Evolutionary conservation across 2,329 filamentous ascomycete genomes (phyloP), one percentile per base, ranked within the genome.

Genomic region (Rachicladosporium sp.): DNA sequence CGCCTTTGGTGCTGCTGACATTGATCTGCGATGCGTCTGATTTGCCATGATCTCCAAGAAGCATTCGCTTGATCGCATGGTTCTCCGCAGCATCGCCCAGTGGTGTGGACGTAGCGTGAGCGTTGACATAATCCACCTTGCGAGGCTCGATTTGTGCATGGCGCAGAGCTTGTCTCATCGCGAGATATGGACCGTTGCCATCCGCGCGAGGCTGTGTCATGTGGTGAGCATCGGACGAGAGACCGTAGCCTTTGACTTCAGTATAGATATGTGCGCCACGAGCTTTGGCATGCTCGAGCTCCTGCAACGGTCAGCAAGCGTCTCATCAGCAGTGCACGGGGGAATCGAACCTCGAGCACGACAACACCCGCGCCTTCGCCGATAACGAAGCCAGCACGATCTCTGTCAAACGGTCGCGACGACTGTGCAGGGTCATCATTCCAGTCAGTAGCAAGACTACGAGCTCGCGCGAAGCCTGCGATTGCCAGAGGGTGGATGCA

Each of bases 401-500:
- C 71, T 33, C 68, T 69, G 62, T 98, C 91, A 53, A 98, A 98
- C 0, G 91, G 91, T 7, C 91, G 73, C 23, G 87, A 94, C 36
- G 87, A 78, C 35, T 73, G 67, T 2, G 66, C 50, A 0, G 89
- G 87, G 7, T 70, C 60, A 43, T 82, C 66, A 54, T 95, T 95
- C 65, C 78, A 93, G 3, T 70, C 73, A 0, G 85, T 93, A 5
- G 86, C 80, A 29, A 98, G 67, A 38, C 88, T 95, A 43, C 89
- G 76, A 1, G 88, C 86, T 45, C 87, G 74, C 15, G 86, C 82
- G 55, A 98, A 98, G 5, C 89, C 91, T 5, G 88, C 85, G 50
- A 96, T 82, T 2, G 89, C 84, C 33, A 98, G 70, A 7, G 91
- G 91, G 56, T 98, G 89, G 41, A 98, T 89, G 59, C 91, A 98